A percentile compares a stretch with the other conserved stretches of the same genome.
Evolutionary conservation across 345 rosid species (phyloP).

Genomic region (Pistacia integerrima): DNA sequence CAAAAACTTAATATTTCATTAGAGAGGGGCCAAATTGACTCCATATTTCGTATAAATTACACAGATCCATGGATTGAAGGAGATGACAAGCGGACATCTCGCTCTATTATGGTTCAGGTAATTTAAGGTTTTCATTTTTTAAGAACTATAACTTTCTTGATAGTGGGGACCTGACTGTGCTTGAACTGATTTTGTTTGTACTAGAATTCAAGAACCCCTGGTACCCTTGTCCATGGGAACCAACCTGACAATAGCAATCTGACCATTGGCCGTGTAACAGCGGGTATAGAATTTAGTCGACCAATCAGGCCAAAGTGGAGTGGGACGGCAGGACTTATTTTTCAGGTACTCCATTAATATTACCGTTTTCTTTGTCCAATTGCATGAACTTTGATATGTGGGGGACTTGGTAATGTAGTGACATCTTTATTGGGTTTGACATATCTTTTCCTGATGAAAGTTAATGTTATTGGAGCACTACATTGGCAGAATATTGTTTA

Average conservation of each 20-base stretch:
- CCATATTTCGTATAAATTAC: constrained; percentile 87
- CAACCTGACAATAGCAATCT: constrained; percentile 66
- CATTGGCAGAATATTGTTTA: neutral
- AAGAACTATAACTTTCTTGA: neutral
- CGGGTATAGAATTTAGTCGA: constrained; percentile 83
- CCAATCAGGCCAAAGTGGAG: constrained; percentile 98
- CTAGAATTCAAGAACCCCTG: constrained; percentile 94
- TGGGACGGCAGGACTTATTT: constrained; percentile 80
- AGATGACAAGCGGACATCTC: constrained; percentile 89
- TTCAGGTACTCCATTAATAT: constrained; percentile 58
- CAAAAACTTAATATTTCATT: constrained; percentile 88
- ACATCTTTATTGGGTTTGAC: neutral
- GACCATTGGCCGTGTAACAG: constrained; percentile 80
- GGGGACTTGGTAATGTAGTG: neutral
- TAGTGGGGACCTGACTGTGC: constrained; percentile 18
- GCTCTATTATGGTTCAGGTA: constrained; percentile 94
- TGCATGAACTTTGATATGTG: neutral
- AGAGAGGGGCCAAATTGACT: constrained; percentile 94
- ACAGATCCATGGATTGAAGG: constrained; percentile 99
- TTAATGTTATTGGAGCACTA: neutral
- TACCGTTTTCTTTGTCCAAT: neutral
- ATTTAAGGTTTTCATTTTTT: neutral
- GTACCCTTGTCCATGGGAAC: constrained; percentile 90
- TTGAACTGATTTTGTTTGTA: constrained; percentile 28
- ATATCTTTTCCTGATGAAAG: neutral